These are phyloP conservation scores for Brachypodium distachyon DNA, from an alignment of 202 grass and related monocot genomes.

Conservation along the genomic window DNA sequence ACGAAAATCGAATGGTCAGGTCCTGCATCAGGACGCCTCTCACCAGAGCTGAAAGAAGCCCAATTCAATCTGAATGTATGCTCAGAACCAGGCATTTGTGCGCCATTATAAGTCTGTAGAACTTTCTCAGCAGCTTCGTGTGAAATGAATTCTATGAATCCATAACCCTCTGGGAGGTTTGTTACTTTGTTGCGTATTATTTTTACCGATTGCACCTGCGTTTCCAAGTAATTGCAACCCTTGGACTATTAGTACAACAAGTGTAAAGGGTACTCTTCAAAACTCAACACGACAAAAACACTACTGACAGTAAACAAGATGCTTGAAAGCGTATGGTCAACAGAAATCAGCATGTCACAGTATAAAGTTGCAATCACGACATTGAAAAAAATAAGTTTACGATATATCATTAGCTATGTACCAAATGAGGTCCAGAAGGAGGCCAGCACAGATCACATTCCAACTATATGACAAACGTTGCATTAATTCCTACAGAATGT, in stretches of 20 bases:
- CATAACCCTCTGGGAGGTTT: constrained; percentile 87
- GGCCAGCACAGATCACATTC: not conserved
- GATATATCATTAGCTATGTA: not conserved
- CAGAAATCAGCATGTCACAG: not conserved
- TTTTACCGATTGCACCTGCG: constrained; percentile 77
- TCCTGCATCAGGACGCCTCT: constrained; percentile 67
- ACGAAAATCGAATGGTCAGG: constrained; percentile 94
- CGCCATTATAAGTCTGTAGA: constrained; percentile 80
- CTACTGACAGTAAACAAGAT: not conserved
- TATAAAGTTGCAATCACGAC: not conserved
- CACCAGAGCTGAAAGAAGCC: constrained; percentile 94
- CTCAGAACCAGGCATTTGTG: constrained; percentile 97
- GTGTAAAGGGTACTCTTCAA: not conserved
- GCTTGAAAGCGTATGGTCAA: not conserved
- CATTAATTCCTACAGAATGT: not conserved
- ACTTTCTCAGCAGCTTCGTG: constrained; percentile 84
- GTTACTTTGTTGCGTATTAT: constrained; percentile 94
- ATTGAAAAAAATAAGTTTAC: not conserved
- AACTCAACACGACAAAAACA: not conserved
- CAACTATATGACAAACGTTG: not conserved
- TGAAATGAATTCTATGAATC: constrained; percentile 94
- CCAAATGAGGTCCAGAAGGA: not conserved
- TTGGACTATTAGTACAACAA: constrained; percentile 14
- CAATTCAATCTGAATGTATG: constrained; percentile 98
- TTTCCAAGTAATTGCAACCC: constrained; percentile 8